A percentile compares a stretch with the other conserved stretches of the same genome.
Conservation (phyloP, 164 flowering plant species). For the Annona cherimola region DNA sequence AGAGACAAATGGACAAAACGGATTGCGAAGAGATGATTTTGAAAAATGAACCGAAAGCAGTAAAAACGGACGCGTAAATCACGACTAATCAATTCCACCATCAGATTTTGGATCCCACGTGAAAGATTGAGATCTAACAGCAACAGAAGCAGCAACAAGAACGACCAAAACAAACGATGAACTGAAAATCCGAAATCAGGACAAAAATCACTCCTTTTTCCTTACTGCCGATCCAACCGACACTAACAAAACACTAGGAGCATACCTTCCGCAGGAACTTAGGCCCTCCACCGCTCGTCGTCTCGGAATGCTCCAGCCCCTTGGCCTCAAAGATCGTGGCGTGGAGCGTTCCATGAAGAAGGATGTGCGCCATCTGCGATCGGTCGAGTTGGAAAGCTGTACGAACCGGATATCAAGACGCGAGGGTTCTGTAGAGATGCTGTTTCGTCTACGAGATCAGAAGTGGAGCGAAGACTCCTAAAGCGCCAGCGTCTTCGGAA, state of each 20-base stretch:
- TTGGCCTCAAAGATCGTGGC: constrained; percentile 52
- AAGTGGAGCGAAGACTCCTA: not conserved
- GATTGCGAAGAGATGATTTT: no score
- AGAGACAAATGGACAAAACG: no score
- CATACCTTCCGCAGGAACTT: constrained; percentile 30
- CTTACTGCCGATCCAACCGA: not conserved
- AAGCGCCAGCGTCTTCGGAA: not conserved
- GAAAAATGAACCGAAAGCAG: no score
- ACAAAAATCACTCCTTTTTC: not conserved
- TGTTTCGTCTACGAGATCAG: not conserved
- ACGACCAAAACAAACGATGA: no score
- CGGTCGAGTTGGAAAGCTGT: not conserved
- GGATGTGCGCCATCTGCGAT: constrained; percentile 26
- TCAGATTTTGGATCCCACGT: no score
- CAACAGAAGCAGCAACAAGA: no score
- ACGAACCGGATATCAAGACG: not conserved
- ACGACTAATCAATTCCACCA: no score
- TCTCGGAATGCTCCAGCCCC: constrained; percentile 20
- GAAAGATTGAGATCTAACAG: no score
- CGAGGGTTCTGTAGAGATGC: not conserved
- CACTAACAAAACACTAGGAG: not conserved
- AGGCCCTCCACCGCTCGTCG: constrained; percentile 26
- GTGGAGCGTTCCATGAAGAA: constrained; percentile 65
- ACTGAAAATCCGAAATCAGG: not conserved
- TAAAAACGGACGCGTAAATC: no score